Evolutionary conservation across 441 rosid genomes (phyloP), one percentile per base, ranked within the genome.

Genomic region (Aquilaria agallochum): DNA sequence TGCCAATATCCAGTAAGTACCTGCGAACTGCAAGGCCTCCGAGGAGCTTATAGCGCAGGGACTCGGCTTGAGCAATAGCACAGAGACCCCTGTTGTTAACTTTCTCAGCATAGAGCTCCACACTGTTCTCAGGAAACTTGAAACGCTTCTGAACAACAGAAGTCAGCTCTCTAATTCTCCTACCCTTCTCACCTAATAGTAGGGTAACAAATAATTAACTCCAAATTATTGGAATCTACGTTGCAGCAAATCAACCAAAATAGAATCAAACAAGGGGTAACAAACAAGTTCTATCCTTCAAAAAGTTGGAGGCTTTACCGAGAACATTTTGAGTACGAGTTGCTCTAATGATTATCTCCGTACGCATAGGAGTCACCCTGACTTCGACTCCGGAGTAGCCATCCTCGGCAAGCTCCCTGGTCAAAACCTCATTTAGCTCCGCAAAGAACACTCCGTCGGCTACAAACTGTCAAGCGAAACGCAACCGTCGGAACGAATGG

Each of bases 341-440:
- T 11, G 95, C 95, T 33, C 95, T 69, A 55, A 88, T 85, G 62
- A 88, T 88, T 64, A 88, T 88, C 80, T 88, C 91, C 1, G 95
- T 81, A 14, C 87, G 86, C 89, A 83, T 81, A 14, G 91, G 95
- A 2, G 91, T 88, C 36, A 83, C 95, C 67, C 88, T 73, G 59
- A 88, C 95, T 68, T 83, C 89, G 34, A 85, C 91, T 52, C 94
- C 90, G 1, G 94, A 84, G 83, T 87, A 87, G 10, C 94, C 94
- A 76, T 87, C 94, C 80, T 83, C 91, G 5, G 89, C 88, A 9
- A 85, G 84, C 81, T 87, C 91, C 48, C 94, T 72, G 5, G 87
- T 87, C 66, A 87, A 60, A 0, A 87, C 81, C 68, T 87, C 94
- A 67, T 87, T 87, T 5, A 87, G 75, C 72, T 87, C 94, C 2